These are phyloP conservation scores for Oryza longistaminata DNA, from an alignment of 176 grass and related monocot species.

Conservation along the genomic window DNA sequence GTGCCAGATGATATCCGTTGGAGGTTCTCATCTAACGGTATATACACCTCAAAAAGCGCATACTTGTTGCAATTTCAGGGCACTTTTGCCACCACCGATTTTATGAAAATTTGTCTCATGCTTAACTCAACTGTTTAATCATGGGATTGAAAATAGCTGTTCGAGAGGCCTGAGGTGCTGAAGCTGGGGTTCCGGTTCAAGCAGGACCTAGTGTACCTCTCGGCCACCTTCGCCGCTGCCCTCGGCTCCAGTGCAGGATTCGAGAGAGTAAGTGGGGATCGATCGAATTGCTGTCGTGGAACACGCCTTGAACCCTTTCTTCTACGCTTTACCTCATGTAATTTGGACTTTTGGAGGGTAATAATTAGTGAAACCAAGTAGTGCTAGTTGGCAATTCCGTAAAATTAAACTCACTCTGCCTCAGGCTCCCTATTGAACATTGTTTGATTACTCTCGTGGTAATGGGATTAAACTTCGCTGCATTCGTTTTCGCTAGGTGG, in stretches of 20 bases:
- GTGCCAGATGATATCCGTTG: no score
- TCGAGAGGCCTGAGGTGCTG: conserved; percentile 52
- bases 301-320: not conserved
- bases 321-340: not conserved
- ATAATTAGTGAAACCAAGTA: not conserved
- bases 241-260: conserved; percentile 60
- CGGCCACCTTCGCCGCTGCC: conserved; percentile 69
- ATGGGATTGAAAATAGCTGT: no score
- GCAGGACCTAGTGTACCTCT: conserved; percentile 89
- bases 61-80: no score
- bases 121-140: no score
- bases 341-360: not conserved
- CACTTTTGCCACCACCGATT: no score
- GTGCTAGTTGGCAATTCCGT: not conserved
- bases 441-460: not conserved
- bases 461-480: not conserved
- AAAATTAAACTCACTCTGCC: not conserved
- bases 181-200: conserved; percentile 95
- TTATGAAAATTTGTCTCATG: no score
- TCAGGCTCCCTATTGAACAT: not conserved
- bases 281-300: not conserved
- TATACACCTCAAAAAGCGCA: no score
- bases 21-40: no score
- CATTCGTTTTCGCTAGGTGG: conserved; percentile 63
- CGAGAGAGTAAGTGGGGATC: conserved; percentile 46